A percentile compares a stretch with the other conserved stretches of the same genome.
These are phyloP conservation scores for Pisolithus orientalis DNA, from an alignment of 768 basidiomycete species.

Conservation along the genomic window DNA sequence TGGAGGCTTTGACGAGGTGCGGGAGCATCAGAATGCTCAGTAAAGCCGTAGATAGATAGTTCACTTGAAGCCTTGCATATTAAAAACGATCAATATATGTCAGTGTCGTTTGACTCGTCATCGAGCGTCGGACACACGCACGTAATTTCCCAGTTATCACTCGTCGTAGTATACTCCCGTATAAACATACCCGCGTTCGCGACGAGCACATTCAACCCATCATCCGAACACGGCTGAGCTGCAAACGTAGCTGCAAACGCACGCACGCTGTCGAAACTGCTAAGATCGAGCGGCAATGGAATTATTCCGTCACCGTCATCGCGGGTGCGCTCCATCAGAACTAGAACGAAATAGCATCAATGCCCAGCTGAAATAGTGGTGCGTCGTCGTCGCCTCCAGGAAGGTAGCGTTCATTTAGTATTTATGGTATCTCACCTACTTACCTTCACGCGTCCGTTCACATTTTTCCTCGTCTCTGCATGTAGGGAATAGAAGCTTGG, in stretches of 20 bases:
- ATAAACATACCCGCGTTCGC: constrained; percentile 24
- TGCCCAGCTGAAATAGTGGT: too few species aligned
- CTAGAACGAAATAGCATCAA: not conserved
- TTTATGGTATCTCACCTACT: not conserved
- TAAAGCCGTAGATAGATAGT: constrained; percentile 28
- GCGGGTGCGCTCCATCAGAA: constrained; percentile 11
- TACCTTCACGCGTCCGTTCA: constrained; percentile 14
- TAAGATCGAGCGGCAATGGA: constrained; percentile 30
- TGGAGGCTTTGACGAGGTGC: constrained; percentile 20
- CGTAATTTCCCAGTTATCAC: constrained; percentile 45
- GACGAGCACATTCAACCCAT: constrained; percentile 24
- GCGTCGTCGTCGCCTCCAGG: too few species aligned
- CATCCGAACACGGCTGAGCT: constrained; percentile 9
- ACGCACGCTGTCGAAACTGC: constrained; percentile 26
- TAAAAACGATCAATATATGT: not conserved
- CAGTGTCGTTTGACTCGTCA: not conserved
- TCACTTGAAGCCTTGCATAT: constrained; percentile 28
- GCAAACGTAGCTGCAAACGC: constrained; percentile 28
- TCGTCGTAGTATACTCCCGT: constrained; percentile 20
- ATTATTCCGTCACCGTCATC: constrained; percentile 12
- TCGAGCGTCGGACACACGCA: constrained; percentile 22
- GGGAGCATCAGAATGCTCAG: constrained; percentile 31
- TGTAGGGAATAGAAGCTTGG: constrained; percentile 27
- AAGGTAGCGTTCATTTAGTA: too few species aligned
- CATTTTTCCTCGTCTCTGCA: constrained; percentile 27